Evolutionary conservation across 768 basidiomycete species (phyloP), one percentile per base, ranked within the genome.

Genomic region (Boletus patriciae): DNA sequence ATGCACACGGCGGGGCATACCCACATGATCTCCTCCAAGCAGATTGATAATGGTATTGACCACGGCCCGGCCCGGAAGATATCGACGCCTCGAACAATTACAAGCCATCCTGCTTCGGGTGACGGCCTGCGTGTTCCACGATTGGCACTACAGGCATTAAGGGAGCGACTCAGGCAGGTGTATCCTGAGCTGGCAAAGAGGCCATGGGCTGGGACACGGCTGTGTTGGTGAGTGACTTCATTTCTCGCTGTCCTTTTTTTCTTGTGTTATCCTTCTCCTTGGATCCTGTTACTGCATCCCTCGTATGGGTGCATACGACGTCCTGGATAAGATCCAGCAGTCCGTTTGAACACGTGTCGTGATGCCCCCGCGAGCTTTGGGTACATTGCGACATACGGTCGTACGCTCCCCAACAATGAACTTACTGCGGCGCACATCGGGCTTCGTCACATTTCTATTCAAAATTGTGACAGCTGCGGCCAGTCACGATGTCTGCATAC

Each of bases 171-270:
- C 12, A 68, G 73, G 19, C 67, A 72, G 33, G 74, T 93, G 25
- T 94, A 89, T 72, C 96, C 95, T 25, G 83, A 83, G 48, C 78
- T 98, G 44, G 88, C 84, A 6, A 73, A 83, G 61, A 88, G 85
- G 69, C 81, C 88, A 0, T 90, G 94, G 66, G 67, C 73, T 31
- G 76, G 76, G 8, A 95, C 94, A 12, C 75, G 95, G 57, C 71
- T 98, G 60, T 98, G 95, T 74, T 98, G 95, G 95, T 92, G 67
- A 69, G 83, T 70, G 11, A 12, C 11, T 37, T 55, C 15, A 15
- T 33, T 50, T 31, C 12, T 33, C 23, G 16, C 15, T 37, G 5
- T 3, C 2, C 25, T 25, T 25, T 13, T 27, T 31, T 47, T 25
- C 8, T 40, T 46, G 33, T 16, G 8, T 57, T 43, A 7, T 44